Base-by-base conservation (phyloP, 768 basidiomycete genomes). In the Sutorius australiensis region DNA sequence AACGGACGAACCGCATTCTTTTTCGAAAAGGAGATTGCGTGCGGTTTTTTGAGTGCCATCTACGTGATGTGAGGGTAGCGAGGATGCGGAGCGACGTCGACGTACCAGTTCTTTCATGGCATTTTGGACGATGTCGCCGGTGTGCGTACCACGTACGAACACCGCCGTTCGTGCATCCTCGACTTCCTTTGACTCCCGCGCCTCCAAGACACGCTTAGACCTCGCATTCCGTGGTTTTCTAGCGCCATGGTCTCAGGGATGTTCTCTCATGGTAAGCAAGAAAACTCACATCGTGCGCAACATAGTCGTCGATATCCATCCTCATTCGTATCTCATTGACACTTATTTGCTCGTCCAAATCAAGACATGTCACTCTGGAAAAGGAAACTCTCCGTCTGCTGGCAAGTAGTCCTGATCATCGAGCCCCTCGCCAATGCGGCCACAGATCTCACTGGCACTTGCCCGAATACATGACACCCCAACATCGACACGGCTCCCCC, bases 201-300 rank as follows among this genome's bases (percentile, higher is more conserved):
- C 89, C 30, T 90, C 89, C 61, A 95, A 63, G 0, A 82, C 95
- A 55, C 97, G 80, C 72, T 98, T 99, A 13, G 89, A 89, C 33
- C 95, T 83, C 6, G 97, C 95, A 79, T 95, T 98, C 77, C 89
- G 92, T 19, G 97, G 92, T 76, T 95, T 98, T 64, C 86, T 87
- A 48, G 5, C 8, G 19, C 12, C n/a, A 16, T 3, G 4, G 31
- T 21, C 17, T 40, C 31, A 52, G 49, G 31, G 14, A 32, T 12
- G 39, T 9, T 2, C 21, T 24, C 46, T 34, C 10, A 12, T 16
- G 14, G 17, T 7, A 17, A 17, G 24, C 30, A 16, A 7, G 17
- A 30, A 19, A 19, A 8, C 67, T 55, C 55, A 71, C 69, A 71
- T 59, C 5, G 69, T 49, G 44, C 69, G 67, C 42, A 71, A 38